phyloP scores from a whole-genome alignment of 1,284 basidiomycete genomes.

The Neonothopanus nambi region DNA sequence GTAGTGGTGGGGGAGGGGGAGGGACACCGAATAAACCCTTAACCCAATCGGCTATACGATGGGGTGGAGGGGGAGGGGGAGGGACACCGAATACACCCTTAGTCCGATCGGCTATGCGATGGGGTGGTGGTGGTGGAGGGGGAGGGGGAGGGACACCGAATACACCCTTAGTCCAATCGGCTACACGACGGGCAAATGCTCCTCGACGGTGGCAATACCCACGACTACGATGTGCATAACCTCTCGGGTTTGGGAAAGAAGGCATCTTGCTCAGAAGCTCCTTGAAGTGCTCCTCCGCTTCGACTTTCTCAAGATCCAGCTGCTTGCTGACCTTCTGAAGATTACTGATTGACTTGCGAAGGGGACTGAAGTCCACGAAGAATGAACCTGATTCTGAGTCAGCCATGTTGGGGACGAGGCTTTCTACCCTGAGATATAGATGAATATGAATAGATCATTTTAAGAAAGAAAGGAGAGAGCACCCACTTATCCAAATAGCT shows the following conservation, averaged over 20 bases:
- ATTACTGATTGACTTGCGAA: slow-evolving; percentile 50
- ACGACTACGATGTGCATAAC: not conserved
- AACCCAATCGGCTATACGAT: slow-evolving; percentile 1
- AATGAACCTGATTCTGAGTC: slow-evolving; percentile 20
- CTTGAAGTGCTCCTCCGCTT: slow-evolving; percentile 44
- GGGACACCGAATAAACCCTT: slow-evolving; percentile 4
- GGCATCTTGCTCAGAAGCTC: slow-evolving; percentile 29
- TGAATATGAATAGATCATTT: slow-evolving; percentile 7
- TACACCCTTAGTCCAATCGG: slow-evolving; percentile 1
- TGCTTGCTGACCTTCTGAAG: slow-evolving; percentile 52
- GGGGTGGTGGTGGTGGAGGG: not conserved
- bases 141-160: slow-evolving; percentile 2
- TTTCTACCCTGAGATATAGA: slow-evolving; percentile 45
- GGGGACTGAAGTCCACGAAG: slow-evolving; percentile 43
- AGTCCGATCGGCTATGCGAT: too few species aligned
- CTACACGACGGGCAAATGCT: not conserved
- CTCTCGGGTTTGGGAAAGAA: slow-evolving; percentile 10
- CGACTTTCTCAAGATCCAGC: slow-evolving; percentile 56
- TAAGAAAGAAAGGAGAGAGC: not conserved
- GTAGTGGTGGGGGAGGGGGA: not conserved
- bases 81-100: too few species aligned
- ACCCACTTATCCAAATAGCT: slow-evolving; percentile 58
- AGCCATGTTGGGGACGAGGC: slow-evolving; percentile 29
- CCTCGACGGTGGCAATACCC: not conserved
- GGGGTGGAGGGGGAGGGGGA: too few species aligned